Conservation (phyloP, 1,284 basidiomycete genomes). For the Cystobasidium slooffiae region DNA sequence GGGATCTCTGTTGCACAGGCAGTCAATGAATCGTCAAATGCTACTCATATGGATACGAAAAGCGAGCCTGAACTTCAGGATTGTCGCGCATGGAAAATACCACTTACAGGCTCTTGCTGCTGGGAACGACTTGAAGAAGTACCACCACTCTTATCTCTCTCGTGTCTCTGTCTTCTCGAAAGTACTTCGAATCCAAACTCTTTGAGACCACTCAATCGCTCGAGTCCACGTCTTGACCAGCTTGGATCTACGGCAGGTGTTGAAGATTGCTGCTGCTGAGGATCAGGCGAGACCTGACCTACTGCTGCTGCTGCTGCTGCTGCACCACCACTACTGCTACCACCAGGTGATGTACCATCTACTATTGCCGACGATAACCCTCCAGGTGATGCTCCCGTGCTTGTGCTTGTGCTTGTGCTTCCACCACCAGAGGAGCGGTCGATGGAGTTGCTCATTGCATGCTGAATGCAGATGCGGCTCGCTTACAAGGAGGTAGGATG, state of each 20-base stretch:
- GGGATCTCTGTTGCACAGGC: slow-evolving; percentile 25
- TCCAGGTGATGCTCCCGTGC: neutral
- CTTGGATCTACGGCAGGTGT: slow-evolving; percentile 1
- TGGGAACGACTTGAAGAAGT: neutral
- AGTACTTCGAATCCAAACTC: slow-evolving; percentile 38
- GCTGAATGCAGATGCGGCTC: neutral
- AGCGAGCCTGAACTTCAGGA: neutral
- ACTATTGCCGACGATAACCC: neutral
- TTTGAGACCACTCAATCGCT: slow-evolving; percentile 28
- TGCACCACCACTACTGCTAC: neutral
- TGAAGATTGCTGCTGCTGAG: slow-evolving; percentile 7
- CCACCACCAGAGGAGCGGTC: slow-evolving; percentile 4
- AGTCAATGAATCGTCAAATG: neutral
- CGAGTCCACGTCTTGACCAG: slow-evolving; percentile 33
- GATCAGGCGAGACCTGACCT: neutral
- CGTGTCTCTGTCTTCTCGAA: slow-evolving; percentile 31
- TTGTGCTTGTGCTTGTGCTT: neutral
- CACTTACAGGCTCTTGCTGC: slow-evolving; percentile 20
- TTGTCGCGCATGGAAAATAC: neutral
- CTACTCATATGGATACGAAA: neutral
- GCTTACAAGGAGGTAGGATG: neutral
- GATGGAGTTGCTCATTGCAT: slow-evolving; percentile 23
- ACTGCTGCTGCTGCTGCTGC: neutral
- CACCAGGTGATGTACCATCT: neutral
- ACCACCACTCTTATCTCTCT: slow-evolving; percentile 35